Conservation (phyloP, 495 filamentous ascomycete species). For the Lasiosphaeris hirsuta region DNA sequence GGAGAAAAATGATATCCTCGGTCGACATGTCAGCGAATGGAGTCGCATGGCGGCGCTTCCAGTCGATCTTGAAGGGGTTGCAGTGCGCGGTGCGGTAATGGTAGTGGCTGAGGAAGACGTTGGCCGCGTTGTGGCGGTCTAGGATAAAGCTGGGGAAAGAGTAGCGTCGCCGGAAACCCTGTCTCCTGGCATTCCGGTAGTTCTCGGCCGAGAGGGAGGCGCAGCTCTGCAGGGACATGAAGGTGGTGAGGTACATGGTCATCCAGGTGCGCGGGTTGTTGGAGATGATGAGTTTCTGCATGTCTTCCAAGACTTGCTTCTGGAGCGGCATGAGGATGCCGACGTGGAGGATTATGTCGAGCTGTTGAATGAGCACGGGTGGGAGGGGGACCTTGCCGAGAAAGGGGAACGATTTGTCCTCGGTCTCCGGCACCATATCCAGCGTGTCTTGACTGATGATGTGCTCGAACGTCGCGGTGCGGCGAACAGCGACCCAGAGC, state of each 20-base stretch:
- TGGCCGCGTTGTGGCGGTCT: constrained; percentile 30
- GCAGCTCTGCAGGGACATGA: constrained; percentile 40
- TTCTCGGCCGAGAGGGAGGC: constrained; percentile 34
- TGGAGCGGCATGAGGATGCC: constrained; percentile 32
- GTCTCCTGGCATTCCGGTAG: constrained; percentile 30
- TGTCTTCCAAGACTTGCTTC: constrained; percentile 34
- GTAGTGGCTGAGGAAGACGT: constrained; percentile 37
- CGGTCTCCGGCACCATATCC: constrained; percentile 27
- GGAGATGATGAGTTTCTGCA: constrained; percentile 33
- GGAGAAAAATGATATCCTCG: constrained; percentile 13
- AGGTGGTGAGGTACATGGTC: constrained; percentile 38
- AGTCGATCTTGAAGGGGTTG: constrained; percentile 35
- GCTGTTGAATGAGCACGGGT: constrained; percentile 41
- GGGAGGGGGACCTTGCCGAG: constrained; percentile 36
- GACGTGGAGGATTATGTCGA: constrained; percentile 36
- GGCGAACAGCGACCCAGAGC: constrained; percentile 36
- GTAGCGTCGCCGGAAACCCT: constrained; percentile 18
- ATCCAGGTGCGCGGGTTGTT: constrained; percentile 34
- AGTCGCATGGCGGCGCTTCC: constrained; percentile 11
- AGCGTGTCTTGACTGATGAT: constrained; percentile 35
- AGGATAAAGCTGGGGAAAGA: constrained; percentile 19
- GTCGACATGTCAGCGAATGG: constrained; percentile 12
- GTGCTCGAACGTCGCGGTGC: constrained; percentile 36
- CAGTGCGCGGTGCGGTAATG: constrained; percentile 36
- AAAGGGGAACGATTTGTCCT: constrained; percentile 31